A percentile compares a stretch with the other conserved stretches of the same genome.
These are phyloP conservation scores for Tetrahymena thermophila DNA, from an alignment of 73 alveolate genomes.

Conservation along the genomic window DNA sequence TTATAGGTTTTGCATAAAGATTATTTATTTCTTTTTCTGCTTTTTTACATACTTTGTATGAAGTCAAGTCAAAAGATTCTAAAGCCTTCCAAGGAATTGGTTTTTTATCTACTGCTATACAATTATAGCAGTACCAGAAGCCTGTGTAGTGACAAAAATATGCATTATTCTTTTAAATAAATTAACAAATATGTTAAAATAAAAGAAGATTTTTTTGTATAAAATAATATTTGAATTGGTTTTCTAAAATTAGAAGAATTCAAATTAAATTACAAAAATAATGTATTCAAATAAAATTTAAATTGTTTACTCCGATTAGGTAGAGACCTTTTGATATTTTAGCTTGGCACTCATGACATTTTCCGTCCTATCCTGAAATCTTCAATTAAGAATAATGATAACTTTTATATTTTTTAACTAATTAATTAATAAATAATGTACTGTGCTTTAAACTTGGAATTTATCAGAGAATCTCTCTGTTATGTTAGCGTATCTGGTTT, in stretches of 20 bases:
- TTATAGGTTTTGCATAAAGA: slow-evolving; percentile 18
- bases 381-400: background rate
- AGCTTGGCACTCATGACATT: background rate
- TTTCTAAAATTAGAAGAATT: too few species aligned
- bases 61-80: slow-evolving; percentile 17
- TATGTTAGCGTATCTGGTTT: background rate
- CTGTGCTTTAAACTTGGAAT: background rate
- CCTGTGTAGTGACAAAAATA: slow-evolving; percentile 20
- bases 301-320: background rate
- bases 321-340: background rate
- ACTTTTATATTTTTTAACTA: background rate
- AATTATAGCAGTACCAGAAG: slow-evolving; percentile 18
- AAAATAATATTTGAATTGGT: too few species aligned
- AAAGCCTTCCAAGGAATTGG: slow-evolving; percentile 44
- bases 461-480: background rate
- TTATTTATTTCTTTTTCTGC: slow-evolving; percentile 27
- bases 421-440: background rate
- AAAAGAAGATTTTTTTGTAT: background rate
- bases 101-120: slow-evolving; percentile 25
- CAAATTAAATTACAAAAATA: too few species aligned
- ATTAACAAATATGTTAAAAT: background rate
- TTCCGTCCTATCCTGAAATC: background rate
- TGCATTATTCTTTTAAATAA: background rate
- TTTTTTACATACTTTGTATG: slow-evolving; percentile 25
- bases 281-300: background rate